Evolutionary conservation across 768 basidiomycete species (phyloP).

Genomic region (Gymnopilus dilepis): DNA sequence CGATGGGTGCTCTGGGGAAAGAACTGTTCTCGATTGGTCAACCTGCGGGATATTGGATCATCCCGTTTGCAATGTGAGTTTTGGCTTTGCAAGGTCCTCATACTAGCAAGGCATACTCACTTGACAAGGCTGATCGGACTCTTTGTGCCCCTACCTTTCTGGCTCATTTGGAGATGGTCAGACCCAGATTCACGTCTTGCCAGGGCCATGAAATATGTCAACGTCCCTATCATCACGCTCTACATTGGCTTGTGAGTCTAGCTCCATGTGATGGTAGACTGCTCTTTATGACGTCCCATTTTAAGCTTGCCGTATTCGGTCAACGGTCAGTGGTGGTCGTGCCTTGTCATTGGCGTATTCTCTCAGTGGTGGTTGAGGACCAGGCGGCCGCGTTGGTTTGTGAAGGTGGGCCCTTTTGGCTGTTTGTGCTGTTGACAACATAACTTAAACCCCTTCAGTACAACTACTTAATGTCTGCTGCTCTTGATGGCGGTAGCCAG

Average conservation of each 20-base stretch:
- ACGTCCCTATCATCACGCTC: conserved; percentile 49
- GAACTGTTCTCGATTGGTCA: conserved; percentile 57
- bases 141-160: conserved; percentile 54
- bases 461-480: conserved; percentile 69
- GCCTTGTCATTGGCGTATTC: conserved; percentile 55
- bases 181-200: conserved; percentile 38
- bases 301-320: conserved; percentile 57
- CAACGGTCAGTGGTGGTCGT: conserved; percentile 61
- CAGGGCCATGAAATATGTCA: conserved; percentile 45
- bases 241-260: conserved; percentile 39
- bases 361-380: conserved; percentile 65
- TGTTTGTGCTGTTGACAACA: neutral
- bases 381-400: conserved; percentile 65
- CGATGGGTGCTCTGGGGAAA: conserved; percentile 58
- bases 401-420: conserved; percentile 37
- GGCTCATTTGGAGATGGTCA: conserved; percentile 45
- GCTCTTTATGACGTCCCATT: neutral
- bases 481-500: conserved; percentile 66
- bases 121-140: conserved; percentile 47
- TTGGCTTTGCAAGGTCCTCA: neutral
- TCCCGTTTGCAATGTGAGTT: conserved; percentile 51
- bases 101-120: neutral
- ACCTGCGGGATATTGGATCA: conserved; percentile 46
- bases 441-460: conserved; percentile 45
- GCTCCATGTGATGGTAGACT: neutral